Base-by-base conservation (phyloP, 768 basidiomycete genomes). In the Steccherinum ochraceum region DNA sequence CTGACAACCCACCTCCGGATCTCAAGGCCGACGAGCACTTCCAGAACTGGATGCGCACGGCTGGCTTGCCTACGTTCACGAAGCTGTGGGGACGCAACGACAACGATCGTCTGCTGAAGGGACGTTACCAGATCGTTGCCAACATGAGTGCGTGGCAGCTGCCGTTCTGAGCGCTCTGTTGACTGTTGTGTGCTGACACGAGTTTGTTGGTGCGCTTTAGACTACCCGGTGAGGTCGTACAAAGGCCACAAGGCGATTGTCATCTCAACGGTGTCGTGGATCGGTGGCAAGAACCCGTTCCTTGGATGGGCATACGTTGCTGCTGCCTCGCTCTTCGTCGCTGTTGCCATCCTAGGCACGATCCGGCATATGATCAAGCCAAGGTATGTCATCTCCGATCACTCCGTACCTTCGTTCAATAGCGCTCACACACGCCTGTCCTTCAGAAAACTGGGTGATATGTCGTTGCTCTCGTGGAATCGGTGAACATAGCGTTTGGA, bases 41-140 rank as follows among this genome's bases (percentile, higher is more conserved):
- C 74, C 95, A 98, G 69, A 94, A 95, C 64, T 99, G 96, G 96
- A 99, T 99, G 96, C 81, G 95, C 52, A 96, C 94, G 2, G 92
- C 96, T 0, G 96, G 95, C 12, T 68, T 98, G 44, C 96, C 96
- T 7, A 97, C 95, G 4, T 99, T 99, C 67, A 84, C 92, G 25
- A 98, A 99, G 70, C 72, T 99, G 19, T 97, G 88, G 62, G 93
- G 87, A 13, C 77, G 95, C 56, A 98, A 97, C 64, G 94, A 98
- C 61, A 67, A 80, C 24, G 76, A 86, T 46, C 72, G 68, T 20
- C 80, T 99, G 75, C 58, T 60, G 18, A 75, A 81, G 49, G 96
- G 93, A 5, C 74, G 67, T 24, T 98, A 98, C 65, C 71, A 77
- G 54, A 79, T 98, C 50, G 69, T 74, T 23, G 78, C 93, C 52